A percentile compares a stretch with the other conserved stretches of the same genome.
phyloP scores from a whole-genome alignment of 1,284 basidiomycete genomes.

The Ganoderma lingzhi region DNA sequence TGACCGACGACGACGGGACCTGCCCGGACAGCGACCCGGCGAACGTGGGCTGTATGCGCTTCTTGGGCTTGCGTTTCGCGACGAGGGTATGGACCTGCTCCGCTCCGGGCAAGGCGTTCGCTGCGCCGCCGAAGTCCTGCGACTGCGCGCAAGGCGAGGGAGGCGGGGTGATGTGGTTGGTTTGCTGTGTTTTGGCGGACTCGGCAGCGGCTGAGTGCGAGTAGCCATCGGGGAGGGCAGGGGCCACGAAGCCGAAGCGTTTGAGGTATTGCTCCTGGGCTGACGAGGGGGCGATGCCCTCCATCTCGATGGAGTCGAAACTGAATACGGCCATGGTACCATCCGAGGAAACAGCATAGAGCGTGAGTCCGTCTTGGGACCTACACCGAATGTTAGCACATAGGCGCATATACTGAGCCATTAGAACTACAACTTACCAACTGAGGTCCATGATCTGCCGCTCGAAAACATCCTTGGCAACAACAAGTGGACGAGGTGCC shows the following conservation, averaged over 20 bases:
- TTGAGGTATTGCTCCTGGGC: constrained; percentile 81
- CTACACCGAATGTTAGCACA: constrained; percentile 47
- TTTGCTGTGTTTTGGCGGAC: constrained; percentile 21
- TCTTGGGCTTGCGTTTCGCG: constrained; percentile 71
- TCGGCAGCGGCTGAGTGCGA: constrained; percentile 56
- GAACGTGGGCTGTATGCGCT: constrained; percentile 67
- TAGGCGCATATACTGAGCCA: constrained; percentile 8
- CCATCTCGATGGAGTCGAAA: constrained; percentile 84
- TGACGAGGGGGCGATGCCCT: constrained; percentile 80
- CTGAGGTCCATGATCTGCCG: constrained; percentile 95
- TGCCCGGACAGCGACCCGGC: constrained; percentile 43
- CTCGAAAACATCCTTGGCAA: constrained; percentile 94
- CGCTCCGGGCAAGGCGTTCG: constrained; percentile 42
- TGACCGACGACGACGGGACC: constrained; percentile 47
- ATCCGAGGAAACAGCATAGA: constrained; percentile 96
- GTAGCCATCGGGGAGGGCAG: constrained; percentile 72
- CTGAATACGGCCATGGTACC: constrained; percentile 91
- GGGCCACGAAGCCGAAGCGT: constrained; percentile 78
- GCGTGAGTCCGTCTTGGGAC: constrained; percentile 90
- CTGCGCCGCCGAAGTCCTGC: constrained; percentile 46
- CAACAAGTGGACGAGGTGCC: constrained; percentile 87
- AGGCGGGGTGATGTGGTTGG: constrained; percentile 54
- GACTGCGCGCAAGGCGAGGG: constrained; percentile 51
- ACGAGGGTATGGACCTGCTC: constrained; percentile 77
- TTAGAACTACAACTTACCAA: constrained; percentile 70